Conservation (phyloP, 345 rosid species). For the Euphorbia lathyris region DNA sequence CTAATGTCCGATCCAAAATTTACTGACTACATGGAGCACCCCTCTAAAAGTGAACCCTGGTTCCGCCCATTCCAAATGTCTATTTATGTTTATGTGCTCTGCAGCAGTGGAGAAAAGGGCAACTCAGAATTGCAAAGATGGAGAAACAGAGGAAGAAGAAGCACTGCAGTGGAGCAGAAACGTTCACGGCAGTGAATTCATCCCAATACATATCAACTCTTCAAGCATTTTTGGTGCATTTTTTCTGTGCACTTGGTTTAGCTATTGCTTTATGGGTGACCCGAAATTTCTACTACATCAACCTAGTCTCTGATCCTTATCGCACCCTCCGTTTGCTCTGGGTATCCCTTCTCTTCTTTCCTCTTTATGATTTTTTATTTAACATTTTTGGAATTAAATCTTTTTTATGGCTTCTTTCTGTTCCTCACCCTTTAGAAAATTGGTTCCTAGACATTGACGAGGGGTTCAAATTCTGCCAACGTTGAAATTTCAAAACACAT, state of each 20-base stretch:
- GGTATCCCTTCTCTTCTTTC: constrained; percentile 30
- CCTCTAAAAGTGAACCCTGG: too few relatives aligned
- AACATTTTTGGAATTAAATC: not conserved
- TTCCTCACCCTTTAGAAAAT: too few relatives aligned
- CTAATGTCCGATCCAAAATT: too few relatives aligned
- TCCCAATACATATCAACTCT: constrained; percentile 23
- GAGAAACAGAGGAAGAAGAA: not conserved
- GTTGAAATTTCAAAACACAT: too few relatives aligned
- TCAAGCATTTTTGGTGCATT: constrained; percentile 30
- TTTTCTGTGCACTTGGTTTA: constrained; percentile 44
- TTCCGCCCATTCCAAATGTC: not conserved
- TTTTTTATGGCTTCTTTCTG: not conserved
- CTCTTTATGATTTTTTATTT: not conserved
- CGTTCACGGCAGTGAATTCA: not conserved
- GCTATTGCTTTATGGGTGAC: constrained; percentile 48
- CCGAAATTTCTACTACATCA: constrained; percentile 37
- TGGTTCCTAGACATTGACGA: too few relatives aligned
- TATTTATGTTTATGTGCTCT: not conserved
- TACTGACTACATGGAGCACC: too few relatives aligned
- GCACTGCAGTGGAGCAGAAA: not conserved
- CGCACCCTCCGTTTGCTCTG: constrained; percentile 56
- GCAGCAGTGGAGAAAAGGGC: not conserved
- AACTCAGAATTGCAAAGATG: not conserved
- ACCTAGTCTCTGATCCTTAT: constrained; percentile 60
- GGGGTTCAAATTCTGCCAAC: too few relatives aligned